A percentile compares a stretch with the other conserved stretches of the same genome.
phyloP scores from a whole-genome alignment of 2,329 filamentous ascomycete species.

The Cladosporium sp. region DNA sequence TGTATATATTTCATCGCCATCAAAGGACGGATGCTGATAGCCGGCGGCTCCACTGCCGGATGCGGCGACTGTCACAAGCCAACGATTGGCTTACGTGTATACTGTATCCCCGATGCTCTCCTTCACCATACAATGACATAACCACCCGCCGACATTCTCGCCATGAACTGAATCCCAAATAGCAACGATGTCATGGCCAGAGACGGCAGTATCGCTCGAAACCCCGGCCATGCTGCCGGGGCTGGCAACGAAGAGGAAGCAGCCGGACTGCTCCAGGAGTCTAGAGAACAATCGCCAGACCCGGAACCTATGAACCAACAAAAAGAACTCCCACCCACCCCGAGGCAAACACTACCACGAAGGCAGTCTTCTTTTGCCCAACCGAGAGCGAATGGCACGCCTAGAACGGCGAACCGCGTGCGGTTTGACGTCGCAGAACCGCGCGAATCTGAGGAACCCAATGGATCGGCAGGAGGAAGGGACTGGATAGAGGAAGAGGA shows the following conservation, averaged over 20 bases:
- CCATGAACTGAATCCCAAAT: conserved; percentile 4
- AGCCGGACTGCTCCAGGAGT: conserved; percentile 26
- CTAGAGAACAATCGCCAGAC: conserved; percentile 23
- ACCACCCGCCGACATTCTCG: not conserved
- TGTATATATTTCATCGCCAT: too few species aligned
- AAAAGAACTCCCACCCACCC: conserved; percentile 12
- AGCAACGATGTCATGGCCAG: conserved; percentile 34
- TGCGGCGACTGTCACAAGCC: not conserved
- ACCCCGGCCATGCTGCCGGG: conserved; percentile 18
- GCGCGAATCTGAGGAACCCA: conserved; percentile 19
- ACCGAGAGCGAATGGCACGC: conserved; percentile 46
- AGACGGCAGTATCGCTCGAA: conserved; percentile 25
- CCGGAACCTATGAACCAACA: conserved; percentile 20
- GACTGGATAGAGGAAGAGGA: conserved; percentile 58
- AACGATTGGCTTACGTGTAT: conserved; percentile 6
- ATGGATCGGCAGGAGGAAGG: conserved; percentile 20
- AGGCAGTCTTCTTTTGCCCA: conserved; percentile 44
- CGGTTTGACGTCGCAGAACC: conserved; percentile 59
- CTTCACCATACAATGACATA: not conserved
- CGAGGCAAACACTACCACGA: conserved; percentile 18
- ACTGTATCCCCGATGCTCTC: not conserved
- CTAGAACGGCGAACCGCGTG: conserved; percentile 67
- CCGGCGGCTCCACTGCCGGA: not conserved
- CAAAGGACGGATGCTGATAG: too few species aligned
- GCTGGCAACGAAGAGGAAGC: conserved; percentile 24